A percentile compares a stretch with the other conserved stretches of the same genome.
phyloP scores from a whole-genome alignment of 148 eudicot genomes.

The Amaranthus cruentus region DNA sequence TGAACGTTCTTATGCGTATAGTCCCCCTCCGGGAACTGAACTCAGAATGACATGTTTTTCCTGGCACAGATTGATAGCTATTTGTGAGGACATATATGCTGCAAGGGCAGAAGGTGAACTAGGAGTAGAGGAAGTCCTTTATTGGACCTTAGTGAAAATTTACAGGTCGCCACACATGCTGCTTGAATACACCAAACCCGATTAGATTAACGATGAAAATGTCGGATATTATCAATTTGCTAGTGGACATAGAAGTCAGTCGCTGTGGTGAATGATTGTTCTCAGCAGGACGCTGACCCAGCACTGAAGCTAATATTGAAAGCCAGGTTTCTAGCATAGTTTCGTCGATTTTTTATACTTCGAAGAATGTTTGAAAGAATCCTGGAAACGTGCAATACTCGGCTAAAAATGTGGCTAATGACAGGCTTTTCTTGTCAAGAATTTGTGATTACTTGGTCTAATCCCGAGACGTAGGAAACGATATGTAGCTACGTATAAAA shows the following conservation, averaged over 20 bases:
- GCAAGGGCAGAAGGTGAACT: conserved; percentile 98
- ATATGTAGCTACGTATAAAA: no score
- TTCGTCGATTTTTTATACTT: background rate
- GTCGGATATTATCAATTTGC: background rate
- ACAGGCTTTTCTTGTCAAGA: background rate
- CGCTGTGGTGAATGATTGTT: background rate
- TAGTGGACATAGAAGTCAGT: background rate
- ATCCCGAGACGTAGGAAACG: background rate
- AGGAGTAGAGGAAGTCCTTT: conserved; percentile 91
- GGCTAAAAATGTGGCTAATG: background rate
- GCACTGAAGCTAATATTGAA: background rate
- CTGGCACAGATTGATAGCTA: conserved; percentile 73
- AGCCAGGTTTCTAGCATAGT: background rate
- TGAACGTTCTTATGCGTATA: background rate
- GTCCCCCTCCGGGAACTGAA: background rate
- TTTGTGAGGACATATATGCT: conserved; percentile 94
- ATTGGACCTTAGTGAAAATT: conserved; percentile 91
- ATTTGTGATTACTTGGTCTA: background rate
- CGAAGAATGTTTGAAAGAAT: background rate
- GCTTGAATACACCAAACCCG: conserved; percentile 86
- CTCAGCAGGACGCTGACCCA: background rate
- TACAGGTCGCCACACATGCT: conserved; percentile 96
- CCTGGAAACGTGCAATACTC: background rate
- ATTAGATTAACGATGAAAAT: conserved; percentile 29
- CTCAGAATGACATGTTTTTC: background rate